Evolutionary conservation across 352 stramenopile species (phyloP), one percentile per base, ranked within the genome.

Genomic region (Phytophthora pistaciae): DNA sequence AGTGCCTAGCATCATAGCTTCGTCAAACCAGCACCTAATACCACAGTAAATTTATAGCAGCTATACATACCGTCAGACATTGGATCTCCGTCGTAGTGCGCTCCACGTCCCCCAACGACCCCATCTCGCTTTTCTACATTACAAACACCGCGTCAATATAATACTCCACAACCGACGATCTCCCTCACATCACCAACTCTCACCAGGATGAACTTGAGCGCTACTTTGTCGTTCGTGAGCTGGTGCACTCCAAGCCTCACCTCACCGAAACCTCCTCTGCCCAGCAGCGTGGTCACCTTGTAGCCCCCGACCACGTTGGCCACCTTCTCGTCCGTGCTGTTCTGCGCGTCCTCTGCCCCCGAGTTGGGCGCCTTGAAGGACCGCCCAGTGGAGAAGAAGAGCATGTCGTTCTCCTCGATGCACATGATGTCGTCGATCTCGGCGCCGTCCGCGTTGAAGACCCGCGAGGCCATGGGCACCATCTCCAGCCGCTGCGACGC

Each of bases 381-480:
- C 20, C 76, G 82, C 1, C 87, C 88, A 1, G 87, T 91, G 3
- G 88, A 96, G 70, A 97, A 92, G 73, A 97, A 97, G 33, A 96
- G 83, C 75, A 96, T 95, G 76, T 96, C 91, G 67, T 93, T 91
- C 68, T 97, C 91, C 60, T 97, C 91, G 33, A 97, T 96, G 79
- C 88, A 93, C 91, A 96, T 97, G 70, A 95, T 90, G 74, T 97
- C 90, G 63, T 94, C 87, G 60, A 97, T 92, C 67, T 96, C 89
- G 18, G 90, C 87, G 48, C 89, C 88, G 52, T 96, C 88, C 3
- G 87, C 84, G 63, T 96, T 96, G 68, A 96, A 96, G 31, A 96
- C 85, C 7, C 84, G 74, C 54, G 89, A 95, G 0, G 88, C 87
- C 71, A 92, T 94, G 31, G 88, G 85, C 11, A 91, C 85, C 84